Evolutionary conservation across 495 filamentous ascomycete species (phyloP).

Genomic region (Penicillium goetzii): DNA sequence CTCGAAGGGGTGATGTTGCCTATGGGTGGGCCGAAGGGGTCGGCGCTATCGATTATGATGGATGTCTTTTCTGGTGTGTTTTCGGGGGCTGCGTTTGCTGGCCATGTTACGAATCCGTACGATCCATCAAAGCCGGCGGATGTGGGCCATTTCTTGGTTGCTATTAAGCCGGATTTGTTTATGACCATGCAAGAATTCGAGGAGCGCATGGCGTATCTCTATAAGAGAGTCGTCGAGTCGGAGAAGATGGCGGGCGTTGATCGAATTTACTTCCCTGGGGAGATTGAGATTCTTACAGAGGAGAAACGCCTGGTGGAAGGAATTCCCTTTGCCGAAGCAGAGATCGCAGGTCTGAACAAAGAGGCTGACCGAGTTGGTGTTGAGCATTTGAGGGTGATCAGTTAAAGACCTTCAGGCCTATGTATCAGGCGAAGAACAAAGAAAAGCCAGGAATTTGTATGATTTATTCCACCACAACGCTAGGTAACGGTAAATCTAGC

Average conservation of each 20-base stretch:
- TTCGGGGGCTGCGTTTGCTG: constrained; percentile 71
- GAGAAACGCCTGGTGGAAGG: constrained; percentile 59
- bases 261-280: constrained; percentile 76
- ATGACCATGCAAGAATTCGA: constrained; percentile 71
- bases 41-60: constrained; percentile 77
- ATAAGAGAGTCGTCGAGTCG: constrained; percentile 62
- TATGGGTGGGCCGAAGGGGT: constrained; percentile 79
- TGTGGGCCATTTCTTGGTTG: constrained; percentile 77
- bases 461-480: too few species aligned
- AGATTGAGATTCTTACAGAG: constrained; percentile 69
- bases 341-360: constrained; percentile 67
- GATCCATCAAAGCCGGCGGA: constrained; percentile 68
- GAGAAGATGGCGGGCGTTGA: constrained; percentile 74
- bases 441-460: not conserved
- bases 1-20: constrained; percentile 76
- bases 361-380: constrained; percentile 64
- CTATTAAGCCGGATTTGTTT: constrained; percentile 77
- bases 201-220: constrained; percentile 69
- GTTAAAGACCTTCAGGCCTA: not conserved
- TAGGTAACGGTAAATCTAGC: too few species aligned
- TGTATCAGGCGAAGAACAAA: not conserved
- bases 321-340: constrained; percentile 67
- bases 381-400: constrained; percentile 29
- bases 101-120: constrained; percentile 72
- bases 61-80: constrained; percentile 81